Conservation (phyloP, 75 land plant species). For the Chamaecyparis obtusa region DNA sequence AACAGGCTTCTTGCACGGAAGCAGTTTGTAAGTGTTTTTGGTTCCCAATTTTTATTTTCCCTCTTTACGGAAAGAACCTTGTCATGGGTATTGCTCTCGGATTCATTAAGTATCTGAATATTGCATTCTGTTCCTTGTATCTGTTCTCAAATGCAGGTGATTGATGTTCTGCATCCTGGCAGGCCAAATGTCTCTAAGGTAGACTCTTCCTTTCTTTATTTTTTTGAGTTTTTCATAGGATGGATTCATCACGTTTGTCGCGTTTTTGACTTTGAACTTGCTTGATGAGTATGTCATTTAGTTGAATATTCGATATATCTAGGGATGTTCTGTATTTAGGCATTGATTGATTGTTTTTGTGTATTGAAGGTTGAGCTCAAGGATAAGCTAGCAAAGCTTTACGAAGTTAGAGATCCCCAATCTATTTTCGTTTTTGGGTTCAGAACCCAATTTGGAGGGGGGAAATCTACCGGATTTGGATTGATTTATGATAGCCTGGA, state of each 20-base stretch:
- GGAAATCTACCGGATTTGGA: too few species aligned
- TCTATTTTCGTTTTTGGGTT: constrained; percentile 63
- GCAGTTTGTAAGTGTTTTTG: constrained; percentile 10
- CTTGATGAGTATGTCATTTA: background rate
- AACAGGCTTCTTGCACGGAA: constrained; percentile 73
- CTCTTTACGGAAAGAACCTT: background rate
- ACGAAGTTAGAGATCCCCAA: constrained; percentile 52
- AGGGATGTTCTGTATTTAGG: background rate
- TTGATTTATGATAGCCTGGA: too few species aligned
- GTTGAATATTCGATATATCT: background rate
- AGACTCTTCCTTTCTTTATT: background rate
- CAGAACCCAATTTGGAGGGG: constrained; percentile 10
- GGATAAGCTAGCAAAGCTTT: constrained; percentile 44
- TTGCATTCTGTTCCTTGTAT: background rate
- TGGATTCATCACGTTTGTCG: background rate
- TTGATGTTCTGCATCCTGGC: constrained; percentile 81
- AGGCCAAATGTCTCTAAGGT: constrained; percentile 86
- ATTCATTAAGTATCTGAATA: background rate
- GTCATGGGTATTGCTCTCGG: background rate
- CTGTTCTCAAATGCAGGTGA: constrained; percentile 29
- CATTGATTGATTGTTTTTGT: background rate
- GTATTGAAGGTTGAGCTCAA: constrained; percentile 38
- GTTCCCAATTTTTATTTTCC: background rate
- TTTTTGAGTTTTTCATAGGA: background rate
- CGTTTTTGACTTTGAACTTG: background rate